A percentile compares a stretch with the other conserved stretches of the same genome.
Conservation (phyloP, 768 basidiomycete genomes). For the Suillus ampliporus region DNA sequence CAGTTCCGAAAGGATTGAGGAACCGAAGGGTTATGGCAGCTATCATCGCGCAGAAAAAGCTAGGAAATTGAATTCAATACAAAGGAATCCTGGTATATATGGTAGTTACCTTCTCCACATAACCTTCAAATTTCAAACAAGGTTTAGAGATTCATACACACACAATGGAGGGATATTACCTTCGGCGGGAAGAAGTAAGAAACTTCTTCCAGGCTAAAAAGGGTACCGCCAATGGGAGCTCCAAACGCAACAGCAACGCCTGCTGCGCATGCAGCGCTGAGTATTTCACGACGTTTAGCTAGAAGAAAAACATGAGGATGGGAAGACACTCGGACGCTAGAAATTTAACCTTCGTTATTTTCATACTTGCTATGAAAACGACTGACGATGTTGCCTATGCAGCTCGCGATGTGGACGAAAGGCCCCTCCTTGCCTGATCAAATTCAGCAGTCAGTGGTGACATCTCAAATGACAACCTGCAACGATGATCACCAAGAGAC, state of each 20-base stretch:
- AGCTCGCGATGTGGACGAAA: conserved; percentile 92
- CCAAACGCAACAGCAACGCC: conserved; percentile 98
- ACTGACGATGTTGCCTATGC: conserved; percentile 92
- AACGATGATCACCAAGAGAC: conserved; percentile 61
- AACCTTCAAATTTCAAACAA: conserved; percentile 47
- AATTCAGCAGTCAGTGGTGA: not conserved
- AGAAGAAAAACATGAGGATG: conserved; percentile 1
- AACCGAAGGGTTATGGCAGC: conserved; percentile 93
- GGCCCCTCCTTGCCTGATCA: conserved; percentile 68
- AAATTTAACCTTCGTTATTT: conserved; percentile 81
- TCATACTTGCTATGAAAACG: conserved; percentile 90
- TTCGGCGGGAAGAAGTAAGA: conserved; percentile 97
- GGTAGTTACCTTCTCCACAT: conserved; percentile 90
- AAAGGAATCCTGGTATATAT: conserved; percentile 6
- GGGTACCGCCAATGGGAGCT: conserved; percentile 91
- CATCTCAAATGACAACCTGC: conserved; percentile 14
- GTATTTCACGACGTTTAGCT: conserved; percentile 93
- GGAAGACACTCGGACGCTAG: not conserved
- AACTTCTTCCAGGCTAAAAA: conserved; percentile 95
- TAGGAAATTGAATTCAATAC: conserved; percentile 48
- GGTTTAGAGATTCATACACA: not conserved
- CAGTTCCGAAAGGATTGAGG: conserved; percentile 94
- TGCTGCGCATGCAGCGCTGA: conserved; percentile 96
- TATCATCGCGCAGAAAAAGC: conserved; percentile 98
- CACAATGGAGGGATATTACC: conserved; percentile 40